Evolutionary conservation across 257 asterid species (phyloP), one percentile per base, ranked within the genome.

Genomic region (Verbena officinalis): DNA sequence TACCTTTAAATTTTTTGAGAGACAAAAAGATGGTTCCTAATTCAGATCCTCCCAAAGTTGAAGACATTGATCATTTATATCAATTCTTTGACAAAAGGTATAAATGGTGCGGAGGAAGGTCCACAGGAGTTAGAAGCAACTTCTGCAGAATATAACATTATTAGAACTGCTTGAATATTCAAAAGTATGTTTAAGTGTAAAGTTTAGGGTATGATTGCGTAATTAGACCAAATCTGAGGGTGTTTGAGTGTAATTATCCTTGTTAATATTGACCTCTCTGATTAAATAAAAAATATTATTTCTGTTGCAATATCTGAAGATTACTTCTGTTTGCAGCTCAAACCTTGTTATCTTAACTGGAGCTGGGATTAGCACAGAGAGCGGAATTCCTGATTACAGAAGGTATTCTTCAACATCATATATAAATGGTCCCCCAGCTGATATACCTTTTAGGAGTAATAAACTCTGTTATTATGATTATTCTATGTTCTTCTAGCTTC

Each of bases 321-420:
- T 56, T 20, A 46, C 33, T 10, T 24, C 55, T 49, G 19, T 46
- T 59, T 75, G 76, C 90, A 92, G 98, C 72, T 83, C 88, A 22
- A 87, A 80, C 64, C 87, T 92, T 78, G 88, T 89, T 73, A 77
- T 92, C 68, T 75, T 92, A 83, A 85, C 97, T 40, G 97, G 98
- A 71, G 98, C 97, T 51, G 98, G 97, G 57, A 89, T 92, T 59
- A 92, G 98, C 84, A 92, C 98, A 45, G 97, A 92, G 80, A 86
- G 97, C 48, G 98, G 98, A 50, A 92, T 92, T 83, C 98, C 98
- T 65, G 97, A 92, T 73, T 92, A 92, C 76, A 80, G 97, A 75
- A 92, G 98, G 98, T 92, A 50, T 27, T 36, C 66, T 59, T 60
- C 50, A 31, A 44, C 52, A 49, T 53, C 44, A n/a, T 53, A 13